Evolutionary conservation across 2,329 filamentous ascomycete species (phyloP), one percentile per base, ranked within the genome.

Genomic region (Metarhizium album): DNA sequence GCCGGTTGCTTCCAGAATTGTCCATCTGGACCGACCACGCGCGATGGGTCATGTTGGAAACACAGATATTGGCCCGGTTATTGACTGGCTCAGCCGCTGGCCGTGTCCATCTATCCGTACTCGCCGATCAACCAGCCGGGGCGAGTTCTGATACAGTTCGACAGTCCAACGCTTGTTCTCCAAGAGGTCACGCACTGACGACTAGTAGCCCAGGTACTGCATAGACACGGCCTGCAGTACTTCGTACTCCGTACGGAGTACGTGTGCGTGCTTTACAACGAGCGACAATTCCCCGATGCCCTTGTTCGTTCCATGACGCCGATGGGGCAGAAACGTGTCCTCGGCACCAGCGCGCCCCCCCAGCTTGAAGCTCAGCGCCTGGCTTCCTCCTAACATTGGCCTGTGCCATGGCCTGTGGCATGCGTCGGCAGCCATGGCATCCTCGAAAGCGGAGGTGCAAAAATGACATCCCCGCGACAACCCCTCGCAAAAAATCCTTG

Each of bases 1-100:
- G 37, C 45, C 38, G 49, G 49, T 18, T 27, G 45, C 37, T 51
- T 40, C 49, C 49, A 16, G 45, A 47, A 29, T 27, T 22, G 38
- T 51, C 22, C 49, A 38, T 33, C 27, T 38, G 18, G 20, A 37
- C 27, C 22, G 40, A 48, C 38, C 6, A 23, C 20, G 38, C 18
- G 33, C 48, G 20, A 31, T 16, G 37, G 33, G 24, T 31, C 47
- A 45, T 27, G 20, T 49, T 7, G 6, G 40, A 37, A 35, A 45
- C 20, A 13, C n/a, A 43, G 9, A 43, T 23, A 14, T 14, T 43
- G 40, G 40, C 20, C 40, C 40, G 24, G 6, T 13, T 13, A 42
- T 42, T 42, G 38, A n/a, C n/a, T n/a, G n/a, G n/a, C n/a, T n/a
- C n/a, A n/a, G n/a, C n/a, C n/a, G 38, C 38, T 22, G 18, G n/a